Base-by-base conservation (phyloP, 257 asterid species). In the Plantago ovata region DNA sequence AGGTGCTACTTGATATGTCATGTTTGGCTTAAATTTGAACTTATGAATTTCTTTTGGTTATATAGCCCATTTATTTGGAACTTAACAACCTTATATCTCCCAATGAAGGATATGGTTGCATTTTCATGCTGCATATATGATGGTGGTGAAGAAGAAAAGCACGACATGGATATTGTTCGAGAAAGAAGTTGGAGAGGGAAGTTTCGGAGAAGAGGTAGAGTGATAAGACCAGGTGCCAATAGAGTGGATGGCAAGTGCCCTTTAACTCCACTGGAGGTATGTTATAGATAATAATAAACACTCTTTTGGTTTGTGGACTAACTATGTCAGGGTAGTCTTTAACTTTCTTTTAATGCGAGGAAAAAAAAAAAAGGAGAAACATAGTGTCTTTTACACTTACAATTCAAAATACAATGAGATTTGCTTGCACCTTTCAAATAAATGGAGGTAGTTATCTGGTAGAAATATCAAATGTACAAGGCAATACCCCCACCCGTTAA, bases 171-270 rank as follows among this genome's bases (percentile, higher is more conserved):
- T 77, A 68, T 82, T 69, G 97, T 94, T 45, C 93, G 98, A 23
- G 98, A 92, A 76, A 73, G 98, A 78, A 92, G 98, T 75, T 92
- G 98, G 98, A 82, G 97, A 65, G 98, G 98, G 55, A 93, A 93
- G 63, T 89, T 93, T 49, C 89, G 94, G 32, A 82, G 86, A 62
- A 81, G 94, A 72, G 98, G 98, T 56, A 75, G 97, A 76, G 75
- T 93, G 59, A 93, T 93, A 54, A 80, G 91, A 65, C 98, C 97
- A 0, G 98, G 98, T 6, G 96, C 92, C 49, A 93, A 80, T 70
- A 85, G 98, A 65, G 68, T 91, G 40, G 97, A 93, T 64, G 98
- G 98, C 9, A 93, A 93, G 74, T 93, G 98, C 63, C 98, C 97
- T 49, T 71, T 93, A 71, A 93, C 95, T 43, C 98, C 98, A 41